Conservation (phyloP, 805 yeast species). For the Brettanomyces naardenensis region DNA sequence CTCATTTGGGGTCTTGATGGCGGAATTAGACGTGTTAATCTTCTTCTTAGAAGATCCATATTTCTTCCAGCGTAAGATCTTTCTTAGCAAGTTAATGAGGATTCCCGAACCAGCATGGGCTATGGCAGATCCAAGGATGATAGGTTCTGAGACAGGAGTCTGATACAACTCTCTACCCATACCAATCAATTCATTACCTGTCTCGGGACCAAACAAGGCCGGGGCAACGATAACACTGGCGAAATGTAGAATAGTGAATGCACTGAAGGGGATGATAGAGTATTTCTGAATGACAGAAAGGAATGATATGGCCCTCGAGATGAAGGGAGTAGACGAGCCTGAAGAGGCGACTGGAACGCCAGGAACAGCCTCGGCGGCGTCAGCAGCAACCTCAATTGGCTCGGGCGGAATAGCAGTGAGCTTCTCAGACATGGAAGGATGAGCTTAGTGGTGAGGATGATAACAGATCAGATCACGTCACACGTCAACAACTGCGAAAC, state of each 20-base stretch:
- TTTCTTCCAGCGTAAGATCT: conserved; percentile 21
- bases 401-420: conserved; percentile 11
- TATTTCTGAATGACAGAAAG: conserved; percentile 38
- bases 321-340: conserved; percentile 6
- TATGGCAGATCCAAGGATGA: conserved; percentile 38
- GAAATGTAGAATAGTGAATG: conserved; percentile 52
- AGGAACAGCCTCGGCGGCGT: conserved; percentile 2
- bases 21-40: conserved; percentile 6
- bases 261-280: conserved; percentile 49
- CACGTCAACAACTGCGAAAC: no score
- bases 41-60: conserved; percentile 13
- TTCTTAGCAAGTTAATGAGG: conserved; percentile 31
- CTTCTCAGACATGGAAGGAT: not conserved
- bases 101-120: conserved; percentile 51
- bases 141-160: conserved; percentile 39
- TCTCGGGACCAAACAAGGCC: conserved; percentile 30
- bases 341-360: conserved; percentile 14
- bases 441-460: no score
- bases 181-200: conserved; percentile 48
- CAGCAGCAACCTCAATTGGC: conserved; percentile 10
- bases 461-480: no score
- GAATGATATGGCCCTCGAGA: conserved; percentile 3
- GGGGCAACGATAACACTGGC: conserved; percentile 50
- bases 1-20: conserved; percentile 6
- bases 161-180: conserved; percentile 59